Base-by-base conservation (phyloP, 2,329 filamentous ascomycete species). In the Neonectria hederae region DNA sequence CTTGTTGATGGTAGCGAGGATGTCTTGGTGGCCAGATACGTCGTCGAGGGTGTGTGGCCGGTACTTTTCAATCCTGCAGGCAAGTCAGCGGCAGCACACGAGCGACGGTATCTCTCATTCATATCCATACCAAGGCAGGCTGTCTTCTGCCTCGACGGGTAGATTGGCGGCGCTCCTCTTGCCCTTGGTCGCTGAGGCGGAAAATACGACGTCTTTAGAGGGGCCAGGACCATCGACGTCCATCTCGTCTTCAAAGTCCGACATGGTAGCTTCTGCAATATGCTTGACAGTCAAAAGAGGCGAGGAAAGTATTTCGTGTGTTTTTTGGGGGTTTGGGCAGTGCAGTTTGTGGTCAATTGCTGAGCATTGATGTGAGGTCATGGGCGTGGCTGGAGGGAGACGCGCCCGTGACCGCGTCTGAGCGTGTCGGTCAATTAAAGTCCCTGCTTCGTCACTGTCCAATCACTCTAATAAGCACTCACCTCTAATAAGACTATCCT, bases 21-120 rank as follows among this genome's bases (percentile, higher is more conserved):
- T 98, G 80, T 99, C 96, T 76, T 97, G 92, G 79, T 99, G 96
- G 21, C 96, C 96, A 3, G 94, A 97, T 62, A 99, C 96, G 79
- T 99, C 96, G 71, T 91, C 89, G 49, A 99, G 88, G 2, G 92
- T 93, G 66, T 90, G 90, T 19, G 96, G 96, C 57, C 96, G 89
- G 81, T 98, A 99, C 76, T 99, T 99, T 77, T 99, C 96, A 9
- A 99, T 94, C 94, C 92, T 94, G 65, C 28, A 24, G 35, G 10
- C 14, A 6, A 35, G 61, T 54, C 35, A 59, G 40, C 17, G n/a
- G 48, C n/a, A 8, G 9, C 3, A 28, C 11, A 43, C 9, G 2
- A 45, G 9, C 1, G 17, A 1, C 19, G 13, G 0, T 5, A 19
- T 13, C 17, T 3, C 3, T 17, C 10, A 9, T 10, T 63, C 32